A percentile compares a stretch with the other conserved stretches of the same genome.
Evolutionary conservation across 768 basidiomycete species (phyloP).

Genomic region (Sporobolomyces pararoseus): DNA sequence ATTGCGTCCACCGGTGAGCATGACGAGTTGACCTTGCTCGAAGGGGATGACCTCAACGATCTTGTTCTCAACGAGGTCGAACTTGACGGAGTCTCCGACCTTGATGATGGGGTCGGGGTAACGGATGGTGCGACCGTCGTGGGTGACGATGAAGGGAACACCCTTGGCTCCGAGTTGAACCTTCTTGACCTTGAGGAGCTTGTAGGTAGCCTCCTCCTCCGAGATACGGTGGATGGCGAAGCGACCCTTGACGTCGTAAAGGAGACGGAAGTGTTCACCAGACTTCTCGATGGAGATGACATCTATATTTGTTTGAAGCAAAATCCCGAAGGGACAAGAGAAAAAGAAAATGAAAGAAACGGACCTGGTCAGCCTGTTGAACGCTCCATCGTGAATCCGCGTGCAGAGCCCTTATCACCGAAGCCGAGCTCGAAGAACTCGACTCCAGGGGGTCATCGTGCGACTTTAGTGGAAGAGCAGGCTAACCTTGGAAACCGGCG

Average conservation of each 20-base stretch:
- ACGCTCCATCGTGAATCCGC: conserved; percentile 2
- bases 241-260: conserved; percentile 99
- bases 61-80: conserved; percentile 88
- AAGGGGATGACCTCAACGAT: conserved; percentile 88
- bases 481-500: conserved; percentile 90
- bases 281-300: conserved; percentile 97
- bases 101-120: conserved; percentile 94
- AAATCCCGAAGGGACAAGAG: neutral
- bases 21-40: conserved; percentile 87
- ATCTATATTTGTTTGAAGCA: conserved; percentile 57
- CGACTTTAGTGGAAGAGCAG: conserved; percentile 7
- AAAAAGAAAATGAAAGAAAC: conserved; percentile 9
- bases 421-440: neutral
- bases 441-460: neutral
- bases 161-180: conserved; percentile 88
- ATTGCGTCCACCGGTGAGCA: conserved; percentile 98
- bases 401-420: conserved; percentile 5
- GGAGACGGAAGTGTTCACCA: conserved; percentile 96
- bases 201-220: conserved; percentile 84
- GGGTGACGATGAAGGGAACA: conserved; percentile 94
- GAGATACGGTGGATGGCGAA: conserved; percentile 99
- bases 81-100: conserved; percentile 91
- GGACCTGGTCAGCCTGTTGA: conserved; percentile 15
- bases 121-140: conserved; percentile 99
- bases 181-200: conserved; percentile 62